A percentile compares a stretch with the other conserved stretches of the same genome.
These are phyloP conservation scores for Porpolomopsis calyptriformis DNA, from an alignment of 768 basidiomycete genomes.

Conservation along the genomic window DNA sequence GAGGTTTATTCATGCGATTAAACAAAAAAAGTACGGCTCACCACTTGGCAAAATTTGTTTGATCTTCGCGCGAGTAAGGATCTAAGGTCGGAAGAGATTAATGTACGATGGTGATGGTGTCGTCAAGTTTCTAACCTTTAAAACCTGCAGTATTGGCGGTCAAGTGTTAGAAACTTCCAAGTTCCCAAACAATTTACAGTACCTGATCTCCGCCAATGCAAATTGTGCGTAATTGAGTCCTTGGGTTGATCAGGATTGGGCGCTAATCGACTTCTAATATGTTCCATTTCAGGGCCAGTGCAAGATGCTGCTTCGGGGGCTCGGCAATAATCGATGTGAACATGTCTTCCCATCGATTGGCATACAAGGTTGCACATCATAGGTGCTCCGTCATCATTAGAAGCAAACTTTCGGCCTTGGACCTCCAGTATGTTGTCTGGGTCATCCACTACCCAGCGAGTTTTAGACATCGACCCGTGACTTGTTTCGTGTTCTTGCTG, in stretches of 20 bases:
- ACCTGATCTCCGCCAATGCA: conserved; percentile 53
- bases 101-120: not conserved
- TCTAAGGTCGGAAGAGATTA: conserved; percentile 22
- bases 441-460: conserved; percentile 47
- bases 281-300: conserved; percentile 32
- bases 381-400: conserved; percentile 47
- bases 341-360: conserved; percentile 43
- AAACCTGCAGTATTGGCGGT: conserved; percentile 29
- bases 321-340: conserved; percentile 48
- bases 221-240: conserved; percentile 41
- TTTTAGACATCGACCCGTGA: conserved; percentile 53
- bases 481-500: conserved; percentile 53
- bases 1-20: not conserved
- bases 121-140: conserved; percentile 27
- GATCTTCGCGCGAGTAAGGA: conserved; percentile 49
- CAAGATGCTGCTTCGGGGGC: conserved; percentile 28
- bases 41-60: conserved; percentile 44
- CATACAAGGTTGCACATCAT: conserved; percentile 55
- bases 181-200: not conserved
- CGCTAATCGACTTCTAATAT: conserved; percentile 29
- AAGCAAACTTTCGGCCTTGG: conserved; percentile 43
- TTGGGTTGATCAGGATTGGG: conserved; percentile 40
- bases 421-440: conserved; percentile 42
- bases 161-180: conserved; percentile 11
- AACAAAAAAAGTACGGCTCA: conserved; percentile 15